Evolutionary conservation across 2,329 filamentous ascomycete species (phyloP), one percentile per base, ranked within the genome.

Genomic region (Diaporthe citrichinensis): DNA sequence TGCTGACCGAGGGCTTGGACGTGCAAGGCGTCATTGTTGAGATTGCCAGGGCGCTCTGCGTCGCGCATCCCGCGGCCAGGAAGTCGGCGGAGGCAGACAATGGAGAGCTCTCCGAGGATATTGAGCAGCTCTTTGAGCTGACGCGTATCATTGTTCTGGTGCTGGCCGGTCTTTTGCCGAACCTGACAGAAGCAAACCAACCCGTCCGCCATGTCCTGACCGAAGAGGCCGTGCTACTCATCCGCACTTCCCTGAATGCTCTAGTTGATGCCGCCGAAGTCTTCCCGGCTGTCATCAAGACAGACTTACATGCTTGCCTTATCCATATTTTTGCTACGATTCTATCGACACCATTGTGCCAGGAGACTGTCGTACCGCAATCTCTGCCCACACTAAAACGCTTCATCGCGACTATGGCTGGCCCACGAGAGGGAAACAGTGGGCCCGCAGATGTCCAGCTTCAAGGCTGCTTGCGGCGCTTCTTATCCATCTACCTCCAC

Each of bases 291-390:
- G 96, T 99, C 80, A 99, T 99, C 87, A 97, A 97, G 82, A 96
- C 95, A 14, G 97, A 99, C 83, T 89, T 99, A 9, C 95, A 98
- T 81, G 96, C 97, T 53, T 98, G 96, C 81, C 98, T 98, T 79
- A 91, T 99, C 68, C 96, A 99, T 86, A 98, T 98, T 73, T 98
- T 98, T 82, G 94, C 95, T 72, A 98, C 95, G 0, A 97, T 98
- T 74, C 90, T 99, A 17, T 94, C 94, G 20, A 98, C 95, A 0
- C 93, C 94, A 0, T 89, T 92, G 15, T 98, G 96, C 81, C 97
- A 99, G 84, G 91, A 94, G 36, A 90, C 95, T 51, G 95, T 98
- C 44, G 93, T 98, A 1, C 96, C 97, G 0, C 94, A 97, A 84
- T 93, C 95, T 3, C 89, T 99, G 23, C 95, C 97, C 0, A 97